Conservation (phyloP, 768 basidiomycete species). For the Lactarius tabidus region DNA sequence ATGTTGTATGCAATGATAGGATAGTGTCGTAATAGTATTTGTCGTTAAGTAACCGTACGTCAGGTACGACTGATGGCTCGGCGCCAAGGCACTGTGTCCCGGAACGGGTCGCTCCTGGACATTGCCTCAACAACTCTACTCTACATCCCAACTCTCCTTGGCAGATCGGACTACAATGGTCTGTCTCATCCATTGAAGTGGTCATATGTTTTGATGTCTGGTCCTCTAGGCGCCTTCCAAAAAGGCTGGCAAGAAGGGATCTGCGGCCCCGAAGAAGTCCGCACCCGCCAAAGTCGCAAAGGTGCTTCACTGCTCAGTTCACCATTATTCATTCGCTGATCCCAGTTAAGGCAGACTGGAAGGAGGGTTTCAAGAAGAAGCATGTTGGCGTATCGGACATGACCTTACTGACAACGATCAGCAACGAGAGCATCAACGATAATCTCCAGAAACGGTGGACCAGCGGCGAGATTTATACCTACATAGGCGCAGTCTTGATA, state of each 20-base stretch:
- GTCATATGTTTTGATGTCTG: neutral
- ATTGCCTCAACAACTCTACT: conserved; percentile 3
- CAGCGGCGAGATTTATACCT: conserved; percentile 96
- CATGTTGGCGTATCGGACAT: conserved; percentile 97
- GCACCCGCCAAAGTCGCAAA: conserved; percentile 65
- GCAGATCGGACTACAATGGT: conserved; percentile 20
- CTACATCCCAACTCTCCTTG: conserved; percentile 8
- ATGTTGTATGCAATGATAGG: neutral
- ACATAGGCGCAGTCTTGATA: conserved; percentile 96
- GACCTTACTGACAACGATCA: conserved; percentile 95
- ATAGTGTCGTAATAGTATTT: neutral
- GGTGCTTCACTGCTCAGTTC: conserved; percentile 39
- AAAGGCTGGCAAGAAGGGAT: conserved; percentile 84
- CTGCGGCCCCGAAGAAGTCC: conserved; percentile 59
- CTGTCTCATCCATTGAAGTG: neutral
- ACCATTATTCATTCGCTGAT: neutral
- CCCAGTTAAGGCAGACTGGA: conserved; percentile 86
- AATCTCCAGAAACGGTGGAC: conserved; percentile 97
- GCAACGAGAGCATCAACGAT: conserved; percentile 96
- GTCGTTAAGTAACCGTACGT: conserved; percentile 5
- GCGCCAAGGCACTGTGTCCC: neutral
- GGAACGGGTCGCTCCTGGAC: neutral
- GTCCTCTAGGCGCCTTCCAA: conserved; percentile 66
- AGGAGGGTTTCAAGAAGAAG: conserved; percentile 99
- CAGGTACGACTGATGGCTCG: too few relatives aligned